phyloP scores from a whole-genome alignment of 805 yeast species.

The Saccharomycopsis oosterbeekiorum region DNA sequence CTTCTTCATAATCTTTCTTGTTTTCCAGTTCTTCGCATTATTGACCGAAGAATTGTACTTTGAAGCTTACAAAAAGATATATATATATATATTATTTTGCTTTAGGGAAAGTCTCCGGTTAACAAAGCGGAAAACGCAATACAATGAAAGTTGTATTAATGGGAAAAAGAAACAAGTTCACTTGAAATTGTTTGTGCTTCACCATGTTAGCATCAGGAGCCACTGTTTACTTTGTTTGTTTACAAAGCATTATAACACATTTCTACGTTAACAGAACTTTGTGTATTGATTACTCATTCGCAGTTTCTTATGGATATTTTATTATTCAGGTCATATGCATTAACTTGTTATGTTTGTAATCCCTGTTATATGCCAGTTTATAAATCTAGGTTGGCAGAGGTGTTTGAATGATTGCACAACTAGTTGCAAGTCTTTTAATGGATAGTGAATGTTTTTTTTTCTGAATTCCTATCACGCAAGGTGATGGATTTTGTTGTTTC shows the following conservation, averaged over 20 bases:
- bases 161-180: not conserved
- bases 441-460: not conserved
- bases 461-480: not conserved
- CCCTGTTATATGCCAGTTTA: not conserved
- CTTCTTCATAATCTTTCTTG: not conserved
- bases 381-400: not conserved
- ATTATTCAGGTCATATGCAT: not conserved
- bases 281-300: conserved; percentile 2
- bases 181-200: not conserved
- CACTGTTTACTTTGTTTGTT: not conserved
- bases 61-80: conserved; percentile 18
- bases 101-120: conserved; percentile 21
- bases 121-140: conserved; percentile 19
- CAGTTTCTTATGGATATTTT: conserved; percentile 2
- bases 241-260: not conserved
- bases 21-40: conserved; percentile 4
- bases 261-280: not conserved
- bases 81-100: conserved; percentile 6
- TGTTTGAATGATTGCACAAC: not conserved
- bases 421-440: not conserved
- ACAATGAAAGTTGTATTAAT: conserved; percentile 12
- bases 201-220: not conserved
- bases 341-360: not conserved
- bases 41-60: conserved; percentile 19
- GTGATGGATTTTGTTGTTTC: conserved; percentile 11